Evolutionary conservation across 2,329 filamentous ascomycete genomes (phyloP).

Genomic region (Juglanconis sp.): DNA sequence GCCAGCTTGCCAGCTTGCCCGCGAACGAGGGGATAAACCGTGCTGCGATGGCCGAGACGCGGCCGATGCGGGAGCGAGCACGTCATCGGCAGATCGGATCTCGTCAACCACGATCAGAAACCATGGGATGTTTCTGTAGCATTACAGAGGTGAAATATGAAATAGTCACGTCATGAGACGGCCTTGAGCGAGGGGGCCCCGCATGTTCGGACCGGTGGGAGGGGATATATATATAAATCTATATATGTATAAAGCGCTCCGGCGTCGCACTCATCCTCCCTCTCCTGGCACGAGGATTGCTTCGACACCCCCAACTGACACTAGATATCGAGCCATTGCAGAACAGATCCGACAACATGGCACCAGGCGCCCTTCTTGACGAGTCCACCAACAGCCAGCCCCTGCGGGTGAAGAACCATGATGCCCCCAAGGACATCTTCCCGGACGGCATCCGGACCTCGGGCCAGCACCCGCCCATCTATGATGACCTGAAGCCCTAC

Average conservation of each 20-base stretch:
- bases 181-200: background rate
- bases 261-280: background rate
- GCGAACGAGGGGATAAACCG: background rate
- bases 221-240: background rate
- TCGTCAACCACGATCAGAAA: conserved; percentile 14
- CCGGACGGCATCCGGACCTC: conserved; percentile 51
- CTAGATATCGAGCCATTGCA: background rate
- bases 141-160: background rate
- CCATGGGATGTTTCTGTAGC: background rate
- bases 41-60: conserved; percentile 16
- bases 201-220: background rate
- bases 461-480: conserved; percentile 70
- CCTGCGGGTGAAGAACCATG: conserved; percentile 27
- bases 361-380: conserved; percentile 19
- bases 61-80: conserved; percentile 13
- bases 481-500: conserved; percentile 63
- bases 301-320: background rate
- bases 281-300: background rate
- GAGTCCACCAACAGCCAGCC: conserved; percentile 5
- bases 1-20: no score
- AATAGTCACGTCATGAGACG: conserved; percentile 10
- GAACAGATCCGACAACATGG: conserved; percentile 13
- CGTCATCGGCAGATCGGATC: conserved; percentile 18
- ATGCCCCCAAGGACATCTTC: conserved; percentile 37
- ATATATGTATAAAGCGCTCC: background rate